phyloP scores from a whole-genome alignment of 2,329 filamentous ascomycete genomes.

The Fusarium citri region DNA sequence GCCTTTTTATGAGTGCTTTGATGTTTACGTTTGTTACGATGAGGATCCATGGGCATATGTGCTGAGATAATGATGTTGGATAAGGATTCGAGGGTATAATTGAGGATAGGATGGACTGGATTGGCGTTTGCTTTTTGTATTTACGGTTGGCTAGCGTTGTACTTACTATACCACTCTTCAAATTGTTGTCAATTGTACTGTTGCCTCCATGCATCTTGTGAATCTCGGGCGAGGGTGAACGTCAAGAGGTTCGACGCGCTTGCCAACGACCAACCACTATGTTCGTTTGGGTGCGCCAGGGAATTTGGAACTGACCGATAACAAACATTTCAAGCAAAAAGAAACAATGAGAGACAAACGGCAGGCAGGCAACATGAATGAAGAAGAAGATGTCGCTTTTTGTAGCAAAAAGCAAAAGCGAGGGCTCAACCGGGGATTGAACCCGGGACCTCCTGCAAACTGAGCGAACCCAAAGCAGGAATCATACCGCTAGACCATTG shows the following conservation, averaged over 20 bases:
- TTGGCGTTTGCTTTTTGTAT: neutral
- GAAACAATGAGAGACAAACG: too few relatives aligned
- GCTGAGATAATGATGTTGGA: neutral
- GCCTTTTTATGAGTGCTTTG: neutral
- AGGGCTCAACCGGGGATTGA: constrained; percentile 56
- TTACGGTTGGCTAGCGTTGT: neutral
- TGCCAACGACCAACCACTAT: too few relatives aligned
- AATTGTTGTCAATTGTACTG: neutral
- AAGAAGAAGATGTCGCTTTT: too few relatives aligned
- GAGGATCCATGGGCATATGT: neutral
- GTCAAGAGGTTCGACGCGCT: too few relatives aligned
- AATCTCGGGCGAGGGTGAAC: neutral
- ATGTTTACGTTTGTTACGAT: constrained; percentile 5
- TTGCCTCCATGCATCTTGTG: neutral
- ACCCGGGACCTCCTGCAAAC: constrained; percentile 58
- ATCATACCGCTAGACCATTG: constrained; percentile 41
- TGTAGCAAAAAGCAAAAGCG: neutral
- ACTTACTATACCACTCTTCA: constrained; percentile 23
- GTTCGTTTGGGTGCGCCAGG: too few relatives aligned
- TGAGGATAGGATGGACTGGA: neutral
- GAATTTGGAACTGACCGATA: too few relatives aligned
- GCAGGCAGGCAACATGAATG: too few relatives aligned
- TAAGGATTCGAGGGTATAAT: neutral
- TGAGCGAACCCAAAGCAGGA: constrained; percentile 27
- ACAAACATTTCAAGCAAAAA: too few relatives aligned